Evolutionary conservation across 257 asterid species (phyloP), one percentile per base, ranked within the genome.

Genomic region (Solanum rostratum): DNA sequence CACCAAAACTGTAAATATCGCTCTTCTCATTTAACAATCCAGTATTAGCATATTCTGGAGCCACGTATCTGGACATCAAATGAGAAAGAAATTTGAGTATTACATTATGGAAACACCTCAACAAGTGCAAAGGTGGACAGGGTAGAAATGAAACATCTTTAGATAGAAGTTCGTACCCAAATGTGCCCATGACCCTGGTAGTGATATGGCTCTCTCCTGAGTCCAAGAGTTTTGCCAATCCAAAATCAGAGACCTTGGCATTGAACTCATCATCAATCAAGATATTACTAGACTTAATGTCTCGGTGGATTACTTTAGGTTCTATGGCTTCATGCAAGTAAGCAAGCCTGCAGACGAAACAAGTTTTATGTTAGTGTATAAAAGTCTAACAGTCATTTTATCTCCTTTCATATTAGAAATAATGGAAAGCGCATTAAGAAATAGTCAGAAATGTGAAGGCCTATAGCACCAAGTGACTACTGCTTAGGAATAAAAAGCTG

Each of bases 171-270:
- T 85, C 70, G 55, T 91, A 96, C 99, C 99, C 99, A 80, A 95
- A 96, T 82, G 99, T 96, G 70, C 99, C 99, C 99, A 96, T 96
- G 85, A 96, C 99, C 89, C 99, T 91, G 27, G 99, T 96, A 11
- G 98, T 92, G 81, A 96, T 92, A 88, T 96, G 98, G 89, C 98
- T 96, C 91, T 96, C 98, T 57, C 97, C 98, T 3, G 98, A 91
- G n/a, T 65, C 99, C 92, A 96, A 89, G 68, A 96, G 93, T 94
- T 96, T 96, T 33, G 99, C 98, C 93, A 96, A 89, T 73, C 99
- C 99, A 88, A 96, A 96, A 88, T 96, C 98, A 43, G 99, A 96
- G 88, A 95, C 95, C 89, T 96, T 96, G 81, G 97, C 92, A 57
- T 96, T 93, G 90, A 96, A 96, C 70, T 91, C 97, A 1, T 87